Evolutionary conservation across 202 grass and related monocot species (phyloP), one percentile per base, ranked within the genome.

Genomic region (Dendrocalamus latiflorus): DNA sequence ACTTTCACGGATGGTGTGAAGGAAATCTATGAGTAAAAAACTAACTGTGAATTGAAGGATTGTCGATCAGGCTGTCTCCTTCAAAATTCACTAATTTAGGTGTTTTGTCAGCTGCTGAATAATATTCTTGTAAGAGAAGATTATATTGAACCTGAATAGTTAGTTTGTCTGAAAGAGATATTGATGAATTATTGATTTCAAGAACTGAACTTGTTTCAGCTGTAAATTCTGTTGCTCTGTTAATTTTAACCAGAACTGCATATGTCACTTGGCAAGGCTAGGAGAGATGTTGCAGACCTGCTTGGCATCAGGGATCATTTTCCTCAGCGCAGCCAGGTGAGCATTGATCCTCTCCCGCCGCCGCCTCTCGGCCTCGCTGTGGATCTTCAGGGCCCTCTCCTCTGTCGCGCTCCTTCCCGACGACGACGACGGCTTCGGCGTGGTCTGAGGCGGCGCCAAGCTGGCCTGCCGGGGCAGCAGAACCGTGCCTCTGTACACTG

Each of bases 281-380:
- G 6, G 33, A 30, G 72, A 58, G 51, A 20, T 65, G 44, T 51
- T 56, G 67, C 68, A 47, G 61, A 84, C 95, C 95, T 95, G 94
- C n/a, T 78, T 71, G 15, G 93, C 74, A 17, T 87, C 88, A 57
- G 85, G 84, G 63, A 93, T 25, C 93, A 98, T 95, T 28, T 65
- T 88, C 78, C 93, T 86, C 24, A 98, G 74, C 1, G 84, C 87
- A 17, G 73, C 51, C 57, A 98, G 81, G 37, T 98, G 95, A 5
- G 50, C 75, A 66, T 98, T 98, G 61, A 98, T 98, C 87, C 93
- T 91, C 85, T 95, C 91, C 76, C 95, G 82, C 39, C 95, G 83
- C 68, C 91, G 86, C 87, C 85, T 88, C 83, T 98, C 91, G 3
- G 89, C 89, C 85, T 90, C 93, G 81, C 95, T 91, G 60, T 98